Conservation (phyloP, 2,329 filamentous ascomycete genomes). For the Fusarium tricinctum region DNA sequence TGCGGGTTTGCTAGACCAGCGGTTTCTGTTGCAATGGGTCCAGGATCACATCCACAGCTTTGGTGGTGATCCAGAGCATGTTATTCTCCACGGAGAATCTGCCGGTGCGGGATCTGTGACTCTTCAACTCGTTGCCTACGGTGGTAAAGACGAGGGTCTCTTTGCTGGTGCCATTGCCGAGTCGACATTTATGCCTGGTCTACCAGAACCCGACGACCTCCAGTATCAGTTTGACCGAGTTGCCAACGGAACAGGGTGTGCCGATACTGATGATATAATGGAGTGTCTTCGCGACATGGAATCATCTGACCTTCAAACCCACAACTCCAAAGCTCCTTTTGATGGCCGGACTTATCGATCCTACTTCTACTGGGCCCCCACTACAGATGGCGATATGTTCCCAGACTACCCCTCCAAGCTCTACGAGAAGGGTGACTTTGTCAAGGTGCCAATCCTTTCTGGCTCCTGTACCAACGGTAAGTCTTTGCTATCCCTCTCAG, state of each 20-base stretch:
- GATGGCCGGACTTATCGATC: conserved; percentile 54
- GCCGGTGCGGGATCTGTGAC: conserved; percentile 72
- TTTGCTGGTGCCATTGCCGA: conserved; percentile 63
- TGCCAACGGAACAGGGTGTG: conserved; percentile 55
- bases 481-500: conserved; percentile 20
- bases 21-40: conserved; percentile 72
- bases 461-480: conserved; percentile 61
- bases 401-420: conserved; percentile 58
- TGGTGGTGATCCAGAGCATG: conserved; percentile 70
- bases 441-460: conserved; percentile 61
- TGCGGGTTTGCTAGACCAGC: conserved; percentile 74
- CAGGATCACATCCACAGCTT: conserved; percentile 70
- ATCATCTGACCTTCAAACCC: conserved; percentile 56
- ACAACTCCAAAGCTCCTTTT: conserved; percentile 59
- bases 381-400: conserved; percentile 63
- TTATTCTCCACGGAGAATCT: conserved; percentile 73
- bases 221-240: conserved; percentile 63
- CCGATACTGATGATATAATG: conserved; percentile 52
- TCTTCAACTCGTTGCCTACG: conserved; percentile 65
- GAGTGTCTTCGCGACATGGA: conserved; percentile 59
- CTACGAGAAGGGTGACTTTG: conserved; percentile 57
- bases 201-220: conserved; percentile 59
- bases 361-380: conserved; percentile 66
- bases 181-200: conserved; percentile 65
- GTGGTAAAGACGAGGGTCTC: conserved; percentile 60